Base-by-base conservation (phyloP, 441 rosid species). In the Macaranga tanarius region DNA sequence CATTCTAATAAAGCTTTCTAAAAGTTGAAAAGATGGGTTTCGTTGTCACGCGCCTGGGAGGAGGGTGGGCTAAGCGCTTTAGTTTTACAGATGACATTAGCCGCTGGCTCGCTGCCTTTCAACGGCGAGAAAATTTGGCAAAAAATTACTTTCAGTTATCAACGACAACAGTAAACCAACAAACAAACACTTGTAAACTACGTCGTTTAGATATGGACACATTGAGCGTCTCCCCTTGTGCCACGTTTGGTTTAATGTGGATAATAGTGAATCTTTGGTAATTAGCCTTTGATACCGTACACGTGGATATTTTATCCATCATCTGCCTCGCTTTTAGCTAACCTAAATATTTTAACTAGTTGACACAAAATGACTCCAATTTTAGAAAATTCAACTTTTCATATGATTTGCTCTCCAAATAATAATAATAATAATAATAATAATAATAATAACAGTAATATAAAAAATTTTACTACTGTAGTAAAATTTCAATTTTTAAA, bases 61-160 rank as follows among this genome's bases (percentile, higher is more conserved):
- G 70, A 69, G 73, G 63, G 16, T 73, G 11, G 51, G 58, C 38
- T 34, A 3, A 34, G 38, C 38, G 38, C 15, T 10, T 57, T 59
- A 2, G 1, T 56, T 34, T 45, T 3, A 38, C 75, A 68, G 74
- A 28, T 64, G 75, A 67, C 22, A 73, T 38, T 73, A 7, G 82
- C 67, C 76, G 75, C 80, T 73, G 76, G 72, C 79, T 9, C 76
- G 75, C 82, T 75, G 79, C 70, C 81, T 9, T 54, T 82, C 82
- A 69, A 80, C 80, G 56, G 57, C 76, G 73, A 73, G 26, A 71
- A 73, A 42, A 38, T 34, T 15, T 6, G 44, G 63, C 44, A 20
- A 8, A 13, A 8, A 13, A 20, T 20, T 40, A 63, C 7, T 34
- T 60, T 74, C 23, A 23, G 16, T 4, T 45, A 42, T 25, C 26